Evolutionary conservation across 352 stramenopile species (phyloP).

Genomic region (Pythium oligandrum): DNA sequence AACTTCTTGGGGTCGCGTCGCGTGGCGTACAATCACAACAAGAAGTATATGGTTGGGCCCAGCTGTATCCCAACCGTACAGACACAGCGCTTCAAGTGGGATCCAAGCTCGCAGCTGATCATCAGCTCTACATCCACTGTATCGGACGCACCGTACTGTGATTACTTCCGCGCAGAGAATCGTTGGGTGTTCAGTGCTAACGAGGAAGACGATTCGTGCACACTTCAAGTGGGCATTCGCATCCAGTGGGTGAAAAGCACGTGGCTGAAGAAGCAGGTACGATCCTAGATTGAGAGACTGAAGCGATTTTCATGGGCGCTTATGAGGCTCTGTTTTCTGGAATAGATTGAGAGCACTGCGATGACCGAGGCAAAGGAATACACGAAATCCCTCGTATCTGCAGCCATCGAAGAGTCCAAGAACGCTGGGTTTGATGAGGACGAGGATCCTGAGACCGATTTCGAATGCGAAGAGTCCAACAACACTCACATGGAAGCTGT

Average conservation of each 20-base stretch:
- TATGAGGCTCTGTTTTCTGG: neutral
- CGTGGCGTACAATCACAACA: conserved; percentile 77
- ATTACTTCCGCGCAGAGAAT: conserved; percentile 85
- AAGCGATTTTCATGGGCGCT: neutral
- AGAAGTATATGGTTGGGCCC: conserved; percentile 86
- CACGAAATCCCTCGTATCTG: conserved; percentile 37
- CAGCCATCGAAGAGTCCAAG: conserved; percentile 29
- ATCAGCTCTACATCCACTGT: conserved; percentile 70
- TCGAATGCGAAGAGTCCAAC: too few species aligned
- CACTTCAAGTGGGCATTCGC: conserved; percentile 58
- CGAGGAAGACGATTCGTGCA: conserved; percentile 29
- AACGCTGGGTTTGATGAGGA: neutral
- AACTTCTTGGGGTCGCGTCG: conserved; percentile 53
- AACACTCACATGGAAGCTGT: too few species aligned
- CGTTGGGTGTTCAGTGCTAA: conserved; percentile 80
- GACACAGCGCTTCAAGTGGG: conserved; percentile 62
- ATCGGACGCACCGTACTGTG: conserved; percentile 77
- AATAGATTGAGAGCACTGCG: conserved; percentile 74
- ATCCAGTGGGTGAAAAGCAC: conserved; percentile 81
- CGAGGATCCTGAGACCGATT: too few species aligned
- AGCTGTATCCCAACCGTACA: conserved; percentile 73
- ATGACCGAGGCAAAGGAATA: conserved; percentile 66
- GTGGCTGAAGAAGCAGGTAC: conserved; percentile 85
- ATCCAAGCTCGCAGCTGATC: conserved; percentile 37
- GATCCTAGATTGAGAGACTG: neutral